phyloP scores from a whole-genome alignment of 768 basidiomycete species.

The Pholiota conissans region DNA sequence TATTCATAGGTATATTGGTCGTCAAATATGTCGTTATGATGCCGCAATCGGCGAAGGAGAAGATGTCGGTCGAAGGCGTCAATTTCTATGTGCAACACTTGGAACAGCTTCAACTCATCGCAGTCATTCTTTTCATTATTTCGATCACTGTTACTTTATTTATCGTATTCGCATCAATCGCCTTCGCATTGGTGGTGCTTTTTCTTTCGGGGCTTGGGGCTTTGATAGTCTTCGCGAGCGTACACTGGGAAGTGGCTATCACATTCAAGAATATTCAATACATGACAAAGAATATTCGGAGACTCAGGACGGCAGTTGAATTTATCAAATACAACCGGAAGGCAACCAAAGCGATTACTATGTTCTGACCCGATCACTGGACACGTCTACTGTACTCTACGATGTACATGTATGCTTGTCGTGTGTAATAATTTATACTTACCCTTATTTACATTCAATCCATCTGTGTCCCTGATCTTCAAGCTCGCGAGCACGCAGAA shows the following conservation, averaged over 20 bases:
- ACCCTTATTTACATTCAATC: too few relatives aligned
- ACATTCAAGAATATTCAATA: constrained; percentile 26
- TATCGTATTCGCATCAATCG: constrained; percentile 27
- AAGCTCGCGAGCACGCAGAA: too few relatives aligned
- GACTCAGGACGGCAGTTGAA: constrained; percentile 13
- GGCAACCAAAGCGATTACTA: background rate
- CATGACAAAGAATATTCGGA: constrained; percentile 19
- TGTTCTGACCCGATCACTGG: too few relatives aligned
- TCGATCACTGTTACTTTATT: constrained; percentile 27
- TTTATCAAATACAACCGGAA: constrained; percentile 9
- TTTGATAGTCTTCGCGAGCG: constrained; percentile 24
- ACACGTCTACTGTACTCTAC: too few relatives aligned
- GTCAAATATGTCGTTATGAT: constrained; percentile 28
- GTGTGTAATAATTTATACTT: too few relatives aligned
- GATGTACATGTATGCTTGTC: too few relatives aligned
- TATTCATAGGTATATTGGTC: constrained; percentile 31
- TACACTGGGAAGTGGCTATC: constrained; percentile 31
- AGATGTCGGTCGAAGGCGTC: constrained; percentile 15
- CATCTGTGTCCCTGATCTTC: too few relatives aligned
- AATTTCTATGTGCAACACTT: constrained; percentile 27
- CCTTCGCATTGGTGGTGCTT: constrained; percentile 26
- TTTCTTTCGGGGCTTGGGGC: constrained; percentile 17
- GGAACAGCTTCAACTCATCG: constrained; percentile 32
- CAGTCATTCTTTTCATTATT: constrained; percentile 25
- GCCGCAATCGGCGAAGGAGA: constrained; percentile 12